Evolutionary conservation across 2,329 filamentous ascomycete genomes (phyloP).

Genomic region (Stagonosporopsis rhizophila): DNA sequence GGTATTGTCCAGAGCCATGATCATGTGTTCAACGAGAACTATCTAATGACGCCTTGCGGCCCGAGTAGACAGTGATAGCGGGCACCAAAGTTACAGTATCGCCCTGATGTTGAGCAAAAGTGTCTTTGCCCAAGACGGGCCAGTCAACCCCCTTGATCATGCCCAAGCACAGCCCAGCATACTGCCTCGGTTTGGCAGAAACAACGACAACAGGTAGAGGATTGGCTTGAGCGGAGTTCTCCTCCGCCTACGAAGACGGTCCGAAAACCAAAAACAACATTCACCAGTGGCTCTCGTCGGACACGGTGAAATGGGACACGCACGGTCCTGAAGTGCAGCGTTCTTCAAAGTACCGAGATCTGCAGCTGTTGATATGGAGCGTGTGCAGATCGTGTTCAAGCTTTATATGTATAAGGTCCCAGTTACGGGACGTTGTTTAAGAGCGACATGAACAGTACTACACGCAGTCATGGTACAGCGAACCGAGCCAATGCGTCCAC

Average conservation of each 20-base stretch:
- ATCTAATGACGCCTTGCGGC: neutral
- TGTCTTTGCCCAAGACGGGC: neutral
- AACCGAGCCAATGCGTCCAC: neutral
- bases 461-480: neutral
- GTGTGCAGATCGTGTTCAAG: neutral
- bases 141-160: neutral
- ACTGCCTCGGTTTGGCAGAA: neutral
- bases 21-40: neutral
- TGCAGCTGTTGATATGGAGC: neutral
- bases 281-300: neutral
- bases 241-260: neutral
- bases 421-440: neutral
- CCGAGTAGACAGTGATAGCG: conserved; percentile 16
- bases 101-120: neutral
- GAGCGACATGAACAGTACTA: neutral
- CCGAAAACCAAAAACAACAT: neutral
- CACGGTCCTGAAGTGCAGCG: neutral
- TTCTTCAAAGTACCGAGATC: neutral
- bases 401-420: neutral
- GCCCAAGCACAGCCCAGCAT: neutral
- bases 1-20: neutral
- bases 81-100: conserved; percentile 1
- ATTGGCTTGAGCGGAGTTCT: neutral
- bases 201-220: neutral
- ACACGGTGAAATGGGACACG: neutral